phyloP scores from a whole-genome alignment of 495 filamentous ascomycete genomes.

The Corynascus novoguineensis region DNA sequence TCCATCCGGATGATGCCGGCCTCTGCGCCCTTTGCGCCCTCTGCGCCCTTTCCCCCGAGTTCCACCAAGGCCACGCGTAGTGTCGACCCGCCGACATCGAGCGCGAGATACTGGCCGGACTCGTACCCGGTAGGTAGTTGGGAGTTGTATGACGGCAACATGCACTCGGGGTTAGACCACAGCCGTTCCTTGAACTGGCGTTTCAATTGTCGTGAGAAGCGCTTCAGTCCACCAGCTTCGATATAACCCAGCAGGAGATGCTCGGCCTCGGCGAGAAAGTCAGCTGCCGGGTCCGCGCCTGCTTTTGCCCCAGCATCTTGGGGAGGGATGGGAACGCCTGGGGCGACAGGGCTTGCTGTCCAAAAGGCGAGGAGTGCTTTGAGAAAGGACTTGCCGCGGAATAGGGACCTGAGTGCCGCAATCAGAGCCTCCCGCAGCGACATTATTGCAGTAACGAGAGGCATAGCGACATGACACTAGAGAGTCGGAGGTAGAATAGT shows the following conservation, averaged over 20 bases:
- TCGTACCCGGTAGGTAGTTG: conserved; percentile 68
- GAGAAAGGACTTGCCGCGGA: conserved; percentile 48
- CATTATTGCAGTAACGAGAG: conserved; percentile 43
- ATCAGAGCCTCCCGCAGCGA: conserved; percentile 39
- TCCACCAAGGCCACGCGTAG: conserved; percentile 74
- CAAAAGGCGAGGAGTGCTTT: conserved; percentile 47
- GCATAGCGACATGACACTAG: conserved; percentile 36
- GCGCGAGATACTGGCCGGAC: conserved; percentile 54
- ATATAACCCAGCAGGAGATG: conserved; percentile 35
- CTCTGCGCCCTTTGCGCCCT: conserved; percentile 21
- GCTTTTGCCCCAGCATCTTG: conserved; percentile 29
- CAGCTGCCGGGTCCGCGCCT: conserved; percentile 9
- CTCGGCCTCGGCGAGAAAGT: conserved; percentile 36
- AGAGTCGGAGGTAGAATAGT: conserved; percentile 4
- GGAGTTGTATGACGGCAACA: conserved; percentile 63
- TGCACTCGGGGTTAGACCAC: conserved; percentile 44
- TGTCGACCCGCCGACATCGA: conserved; percentile 71
- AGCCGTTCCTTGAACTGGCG: conserved; percentile 43
- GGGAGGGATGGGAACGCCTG: conserved; percentile 32
- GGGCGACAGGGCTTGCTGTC: conserved; percentile 25
- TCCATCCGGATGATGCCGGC: conserved; percentile 42
- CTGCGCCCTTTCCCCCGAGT: conserved; percentile 47
- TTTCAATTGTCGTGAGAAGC: conserved; percentile 41
- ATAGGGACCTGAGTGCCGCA: conserved; percentile 44
- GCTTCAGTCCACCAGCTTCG: conserved; percentile 32